These are phyloP conservation scores for Tranzscheliella williamsii DNA, from an alignment of 1,284 basidiomycete species.

Conservation along the genomic window DNA sequence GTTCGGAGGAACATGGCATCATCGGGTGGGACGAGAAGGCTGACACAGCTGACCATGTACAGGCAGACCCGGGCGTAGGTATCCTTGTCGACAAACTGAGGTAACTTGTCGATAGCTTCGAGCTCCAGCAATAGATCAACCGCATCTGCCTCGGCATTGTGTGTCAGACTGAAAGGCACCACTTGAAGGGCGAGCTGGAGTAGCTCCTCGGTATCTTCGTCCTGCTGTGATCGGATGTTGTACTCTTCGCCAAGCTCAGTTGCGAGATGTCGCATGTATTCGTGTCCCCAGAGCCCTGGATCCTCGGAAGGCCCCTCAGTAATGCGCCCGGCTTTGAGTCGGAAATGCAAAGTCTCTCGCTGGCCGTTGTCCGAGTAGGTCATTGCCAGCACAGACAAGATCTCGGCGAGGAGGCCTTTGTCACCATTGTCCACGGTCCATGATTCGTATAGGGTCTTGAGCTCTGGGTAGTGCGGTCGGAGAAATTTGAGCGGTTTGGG, in stretches of 20 bases:
- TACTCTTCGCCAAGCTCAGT: constrained; percentile 96
- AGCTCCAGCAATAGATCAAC: constrained; percentile 94
- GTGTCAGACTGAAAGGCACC: constrained; percentile 85
- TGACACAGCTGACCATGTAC: constrained; percentile 94
- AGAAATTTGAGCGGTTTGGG: constrained; percentile 99
- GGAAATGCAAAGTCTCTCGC: constrained; percentile 79
- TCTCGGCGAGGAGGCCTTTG: constrained; percentile 93
- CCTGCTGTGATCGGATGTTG: constrained; percentile 62
- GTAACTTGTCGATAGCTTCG: constrained; percentile 75
- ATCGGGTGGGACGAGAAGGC: constrained; percentile 88
- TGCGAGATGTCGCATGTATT: constrained; percentile 96
- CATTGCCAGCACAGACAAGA: constrained; percentile 99
- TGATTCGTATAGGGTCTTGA: constrained; percentile 63
- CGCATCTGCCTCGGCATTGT: constrained; percentile 98
- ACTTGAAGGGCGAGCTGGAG: constrained; percentile 78
- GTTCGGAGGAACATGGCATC: constrained; percentile 87
- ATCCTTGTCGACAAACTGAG: constrained; percentile 67
- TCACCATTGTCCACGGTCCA: constrained; percentile 48
- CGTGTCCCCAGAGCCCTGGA: constrained; percentile 96
- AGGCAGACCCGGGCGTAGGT: constrained; percentile 91
- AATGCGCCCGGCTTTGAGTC: constrained; percentile 47
- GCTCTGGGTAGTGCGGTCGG: constrained; percentile 86
- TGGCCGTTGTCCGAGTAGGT: constrained; percentile 95
- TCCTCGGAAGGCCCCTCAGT: constrained; percentile 63
- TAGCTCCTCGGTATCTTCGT: constrained; percentile 45